These are phyloP conservation scores for Termitomyces titanicus DNA, from an alignment of 768 basidiomycete species.

Conservation along the genomic window DNA sequence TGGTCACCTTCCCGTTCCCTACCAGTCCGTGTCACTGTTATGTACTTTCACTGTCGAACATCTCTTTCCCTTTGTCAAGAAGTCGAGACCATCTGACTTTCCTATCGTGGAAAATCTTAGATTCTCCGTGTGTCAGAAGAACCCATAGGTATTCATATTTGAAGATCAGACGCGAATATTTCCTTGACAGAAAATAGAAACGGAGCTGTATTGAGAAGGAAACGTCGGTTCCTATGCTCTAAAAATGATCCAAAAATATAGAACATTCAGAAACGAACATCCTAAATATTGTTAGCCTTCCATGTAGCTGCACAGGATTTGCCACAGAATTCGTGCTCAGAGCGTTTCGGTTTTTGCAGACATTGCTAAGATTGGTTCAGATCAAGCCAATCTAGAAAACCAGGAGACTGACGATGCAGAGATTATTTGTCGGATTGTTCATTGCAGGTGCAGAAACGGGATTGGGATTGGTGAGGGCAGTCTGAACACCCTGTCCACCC, in stretches of 20 bases:
- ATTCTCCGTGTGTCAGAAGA: too few relatives aligned
- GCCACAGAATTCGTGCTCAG: neutral
- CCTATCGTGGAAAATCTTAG: too few relatives aligned
- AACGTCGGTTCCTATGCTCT: neutral
- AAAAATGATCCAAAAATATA: neutral
- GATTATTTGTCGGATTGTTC: neutral
- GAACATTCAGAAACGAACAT: neutral
- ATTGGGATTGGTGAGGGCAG: neutral
- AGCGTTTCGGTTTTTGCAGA: neutral
- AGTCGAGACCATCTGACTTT: too few relatives aligned
- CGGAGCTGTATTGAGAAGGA: neutral
- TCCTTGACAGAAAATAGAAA: neutral
- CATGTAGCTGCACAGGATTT: neutral
- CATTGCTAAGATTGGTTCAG: neutral
- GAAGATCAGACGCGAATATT: neutral
- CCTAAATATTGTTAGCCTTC: neutral
- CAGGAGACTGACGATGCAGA: neutral
- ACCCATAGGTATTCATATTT: too few relatives aligned
- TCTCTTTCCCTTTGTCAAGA: neutral
- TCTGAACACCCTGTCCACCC: neutral
- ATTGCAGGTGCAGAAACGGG: neutral
- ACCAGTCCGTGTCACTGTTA: neutral
- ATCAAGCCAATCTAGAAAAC: neutral
- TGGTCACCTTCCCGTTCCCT: neutral
- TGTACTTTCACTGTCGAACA: too few relatives aligned